Percentiles rank a stretch among this genome's conserved stretches.
phyloP scores from a whole-genome alignment of 2,329 filamentous ascomycete species.

The Talaromyces sp. region DNA sequence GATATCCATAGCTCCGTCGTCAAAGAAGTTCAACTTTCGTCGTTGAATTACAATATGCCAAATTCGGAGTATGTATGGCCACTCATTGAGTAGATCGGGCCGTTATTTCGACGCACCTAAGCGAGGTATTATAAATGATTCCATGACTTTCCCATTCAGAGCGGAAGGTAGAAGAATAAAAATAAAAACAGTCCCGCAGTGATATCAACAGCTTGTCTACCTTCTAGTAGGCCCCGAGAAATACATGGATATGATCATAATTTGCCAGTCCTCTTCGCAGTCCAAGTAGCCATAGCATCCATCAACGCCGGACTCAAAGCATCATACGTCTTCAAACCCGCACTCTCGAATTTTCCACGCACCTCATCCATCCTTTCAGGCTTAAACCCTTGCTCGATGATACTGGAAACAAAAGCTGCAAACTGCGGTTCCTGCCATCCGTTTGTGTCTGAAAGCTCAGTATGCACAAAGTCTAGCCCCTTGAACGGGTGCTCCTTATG shows the following conservation, averaged over 20 bases:
- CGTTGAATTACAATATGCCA: not conserved
- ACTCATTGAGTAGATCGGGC: no score
- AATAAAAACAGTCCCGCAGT: no score
- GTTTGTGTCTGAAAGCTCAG: constrained; percentile 56
- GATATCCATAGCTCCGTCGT: not conserved
- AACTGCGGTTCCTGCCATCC: constrained; percentile 73
- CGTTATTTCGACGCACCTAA: no score
- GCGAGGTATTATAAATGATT: no score
- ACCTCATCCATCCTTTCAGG: constrained; percentile 55
- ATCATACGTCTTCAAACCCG: constrained; percentile 62
- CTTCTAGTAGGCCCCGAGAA: no score
- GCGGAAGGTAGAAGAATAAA: no score
- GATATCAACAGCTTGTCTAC: no score
- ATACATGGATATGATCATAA: constrained; percentile 22
- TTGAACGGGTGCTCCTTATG: constrained; percentile 63
- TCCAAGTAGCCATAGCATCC: constrained; percentile 58
- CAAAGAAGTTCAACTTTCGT: not conserved
- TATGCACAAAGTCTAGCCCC: constrained; percentile 66
- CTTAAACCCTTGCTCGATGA: constrained; percentile 65
- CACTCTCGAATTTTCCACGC: constrained; percentile 49
- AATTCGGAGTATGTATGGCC: not conserved
- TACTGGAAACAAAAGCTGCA: constrained; percentile 63
- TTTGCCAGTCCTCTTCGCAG: constrained; percentile 47
- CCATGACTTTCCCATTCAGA: no score
- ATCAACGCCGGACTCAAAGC: constrained; percentile 59